Evolutionary conservation across 2,329 filamentous ascomycete species (phyloP), one percentile per base, ranked within the genome.

Genomic region (Sporothrix dimorphospora): DNA sequence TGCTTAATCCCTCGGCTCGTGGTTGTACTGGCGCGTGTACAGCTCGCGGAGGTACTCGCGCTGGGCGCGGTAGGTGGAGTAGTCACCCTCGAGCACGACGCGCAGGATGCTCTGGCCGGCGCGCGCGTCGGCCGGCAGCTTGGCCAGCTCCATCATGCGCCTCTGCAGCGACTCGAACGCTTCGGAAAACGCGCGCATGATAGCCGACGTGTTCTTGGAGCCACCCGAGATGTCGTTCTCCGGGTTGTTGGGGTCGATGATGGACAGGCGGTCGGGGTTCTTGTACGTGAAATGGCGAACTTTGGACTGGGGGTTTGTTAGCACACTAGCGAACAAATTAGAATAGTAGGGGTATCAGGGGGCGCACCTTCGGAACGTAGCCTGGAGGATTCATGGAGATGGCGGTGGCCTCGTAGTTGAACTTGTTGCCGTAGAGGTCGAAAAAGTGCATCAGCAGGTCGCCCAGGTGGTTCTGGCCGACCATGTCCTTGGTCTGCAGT

Each of bases 191-290:
- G 86, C 85, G n/a, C 84, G 79, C 75, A 93, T 83, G 66, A 98
- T 92, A 9, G 87, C 83, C 0, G 81, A 75, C 8, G 92, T 92
- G 75, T 93, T 92, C 61, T 85, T 87, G 0, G 94, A 96, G 11
- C 94, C 94, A 11, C 94, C 94, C 0, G 96, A 91, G 34, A 99
- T 96, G 78, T 99, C 96, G 79, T 98, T 98, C 34, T 86, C 83
- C 0, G 88, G 80, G 72, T 93, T 92, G 80, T 98, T 97, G 0
- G 96, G 96, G 78, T 99, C 96, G 72, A 97, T 91, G 77, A 99
- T 97, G 9, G 91, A 92, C 1, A 99, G 85, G 1, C 94, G 89
- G 68, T 91, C 85, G 16, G 80, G 81, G 77, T 90, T 90, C 76
- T 87, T 88, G 77, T 91, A 89, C 4, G 84, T 80, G 69, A 90